phyloP scores from a whole-genome alignment of 2,329 filamentous ascomycete genomes.

The Aspergillus sojae region DNA sequence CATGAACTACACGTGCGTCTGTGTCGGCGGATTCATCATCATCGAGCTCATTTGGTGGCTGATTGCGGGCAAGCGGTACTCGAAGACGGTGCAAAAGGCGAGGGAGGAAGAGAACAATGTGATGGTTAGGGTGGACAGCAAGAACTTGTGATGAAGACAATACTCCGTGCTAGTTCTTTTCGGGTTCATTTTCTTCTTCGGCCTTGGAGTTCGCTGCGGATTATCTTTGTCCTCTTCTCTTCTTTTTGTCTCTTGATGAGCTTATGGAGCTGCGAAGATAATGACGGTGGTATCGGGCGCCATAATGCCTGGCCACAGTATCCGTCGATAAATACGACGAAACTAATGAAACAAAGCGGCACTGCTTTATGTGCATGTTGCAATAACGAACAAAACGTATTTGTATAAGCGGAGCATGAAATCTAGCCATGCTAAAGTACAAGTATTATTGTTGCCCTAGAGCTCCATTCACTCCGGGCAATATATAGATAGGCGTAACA shows the following conservation, averaged over 20 bases:
- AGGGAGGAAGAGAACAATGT: constrained; percentile 61
- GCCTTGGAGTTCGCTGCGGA: not conserved
- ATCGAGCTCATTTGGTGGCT: constrained; percentile 48
- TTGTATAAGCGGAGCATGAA: not conserved
- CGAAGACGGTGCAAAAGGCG: constrained; percentile 40
- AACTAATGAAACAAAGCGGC: not conserved
- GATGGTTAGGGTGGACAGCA: constrained; percentile 16
- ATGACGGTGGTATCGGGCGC: not conserved
- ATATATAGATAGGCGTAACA: constrained; percentile 7
- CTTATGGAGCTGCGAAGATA: not conserved
- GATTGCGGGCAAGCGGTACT: constrained; percentile 44
- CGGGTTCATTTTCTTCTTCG: not conserved
- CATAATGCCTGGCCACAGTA: not conserved
- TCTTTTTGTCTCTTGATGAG: not conserved
- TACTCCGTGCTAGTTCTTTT: not conserved
- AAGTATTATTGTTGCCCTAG: not conserved
- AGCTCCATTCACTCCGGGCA: constrained; percentile 2
- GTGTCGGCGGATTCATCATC: constrained; percentile 46
- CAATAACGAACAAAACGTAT: not conserved
- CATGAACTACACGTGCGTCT: constrained; percentile 56
- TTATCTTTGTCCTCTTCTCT: not conserved
- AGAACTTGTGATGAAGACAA: constrained; percentile 4
- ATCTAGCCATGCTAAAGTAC: not conserved
- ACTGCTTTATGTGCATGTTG: not conserved
- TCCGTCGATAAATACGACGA: not conserved